Evolutionary conservation across 1,284 basidiomycete genomes (phyloP).

Genomic region (Moesziomyces parantarcticus): DNA sequence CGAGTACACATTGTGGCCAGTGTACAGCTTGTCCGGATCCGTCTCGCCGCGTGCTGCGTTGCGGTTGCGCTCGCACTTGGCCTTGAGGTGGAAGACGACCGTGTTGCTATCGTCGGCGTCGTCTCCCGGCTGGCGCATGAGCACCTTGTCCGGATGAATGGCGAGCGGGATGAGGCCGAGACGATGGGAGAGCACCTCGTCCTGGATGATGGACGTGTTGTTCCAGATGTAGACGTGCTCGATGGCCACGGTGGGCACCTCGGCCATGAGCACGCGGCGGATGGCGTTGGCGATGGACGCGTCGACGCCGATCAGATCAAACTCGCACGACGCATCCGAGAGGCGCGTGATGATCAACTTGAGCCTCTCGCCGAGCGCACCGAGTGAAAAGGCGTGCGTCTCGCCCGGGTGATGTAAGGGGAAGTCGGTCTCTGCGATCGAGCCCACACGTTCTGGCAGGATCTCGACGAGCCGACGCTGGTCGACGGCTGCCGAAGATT

Average conservation of each 20-base stretch:
- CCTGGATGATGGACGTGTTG: slow-evolving; percentile 93
- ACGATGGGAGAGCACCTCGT: slow-evolving; percentile 91
- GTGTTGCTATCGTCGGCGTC: slow-evolving; percentile 87
- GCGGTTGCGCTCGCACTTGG: slow-evolving; percentile 77
- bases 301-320: slow-evolving; percentile 95
- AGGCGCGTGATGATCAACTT: slow-evolving; percentile 57
- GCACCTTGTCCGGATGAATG: slow-evolving; percentile 78
- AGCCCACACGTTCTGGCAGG: slow-evolving; percentile 60
- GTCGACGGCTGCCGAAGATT: slow-evolving; percentile 43
- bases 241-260: slow-evolving; percentile 85
- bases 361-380: slow-evolving; percentile 42
- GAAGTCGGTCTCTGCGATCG: slow-evolving; percentile 60
- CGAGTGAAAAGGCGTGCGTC: slow-evolving; percentile 49
- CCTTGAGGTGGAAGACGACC: slow-evolving; percentile 83
- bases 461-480: slow-evolving; percentile 60
- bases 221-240: slow-evolving; percentile 94
- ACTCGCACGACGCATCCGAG: slow-evolving; percentile 75
- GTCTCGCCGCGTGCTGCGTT: slow-evolving; percentile 72
- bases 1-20: slow-evolving; percentile 74
- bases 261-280: slow-evolving; percentile 89
- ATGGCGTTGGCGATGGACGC: slow-evolving; percentile 95
- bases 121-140: slow-evolving; percentile 69
- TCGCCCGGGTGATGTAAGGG: slow-evolving; percentile 56
- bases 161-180: slow-evolving; percentile 89
- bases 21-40: slow-evolving; percentile 58